These are phyloP conservation scores for Fusarium sp. DNA, from an alignment of 2,329 filamentous ascomycete genomes.

Conservation along the genomic window DNA sequence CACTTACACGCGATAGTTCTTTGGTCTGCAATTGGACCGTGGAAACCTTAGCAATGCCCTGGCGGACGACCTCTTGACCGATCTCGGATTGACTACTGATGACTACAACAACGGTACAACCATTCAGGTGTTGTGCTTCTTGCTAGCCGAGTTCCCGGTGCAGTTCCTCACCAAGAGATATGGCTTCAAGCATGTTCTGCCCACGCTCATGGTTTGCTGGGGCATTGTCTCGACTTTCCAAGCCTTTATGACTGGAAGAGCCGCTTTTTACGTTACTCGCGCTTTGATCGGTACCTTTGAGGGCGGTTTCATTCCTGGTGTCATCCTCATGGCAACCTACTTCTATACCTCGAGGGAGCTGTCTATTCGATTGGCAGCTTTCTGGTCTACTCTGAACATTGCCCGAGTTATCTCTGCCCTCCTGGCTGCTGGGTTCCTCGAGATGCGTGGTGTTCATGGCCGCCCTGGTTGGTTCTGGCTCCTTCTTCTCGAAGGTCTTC, in stretches of 20 bases:
- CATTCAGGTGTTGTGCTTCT: conserved; percentile 68
- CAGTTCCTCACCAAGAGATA: conserved; percentile 71
- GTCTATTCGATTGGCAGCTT: conserved; percentile 75
- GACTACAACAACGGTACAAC: conserved; percentile 73
- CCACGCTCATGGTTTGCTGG: conserved; percentile 66
- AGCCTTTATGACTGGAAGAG: conserved; percentile 64
- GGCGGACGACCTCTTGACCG: conserved; percentile 73
- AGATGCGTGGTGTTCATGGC: conserved; percentile 64
- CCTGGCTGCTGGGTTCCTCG: conserved; percentile 62
- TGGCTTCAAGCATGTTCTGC: conserved; percentile 70
- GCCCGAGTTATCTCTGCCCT: conserved; percentile 64
- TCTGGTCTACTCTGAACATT: conserved; percentile 71
- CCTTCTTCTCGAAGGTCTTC: conserved; percentile 58
- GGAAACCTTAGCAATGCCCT: conserved; percentile 75
- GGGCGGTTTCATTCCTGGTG: conserved; percentile 71
- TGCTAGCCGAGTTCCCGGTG: conserved; percentile 71
- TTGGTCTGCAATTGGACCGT: conserved; percentile 74
- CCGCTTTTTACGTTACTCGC: conserved; percentile 65
- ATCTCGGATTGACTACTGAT: conserved; percentile 63
- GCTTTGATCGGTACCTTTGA: conserved; percentile 68
- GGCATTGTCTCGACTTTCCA: conserved; percentile 64
- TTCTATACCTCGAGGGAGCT: conserved; percentile 80
- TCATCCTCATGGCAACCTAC: conserved; percentile 77
- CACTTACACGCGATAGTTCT: conserved; percentile 61
- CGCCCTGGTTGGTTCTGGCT: conserved; percentile 71